phyloP scores from a whole-genome alignment of 495 filamentous ascomycete genomes.

The Aspergillus egyptiacus region DNA sequence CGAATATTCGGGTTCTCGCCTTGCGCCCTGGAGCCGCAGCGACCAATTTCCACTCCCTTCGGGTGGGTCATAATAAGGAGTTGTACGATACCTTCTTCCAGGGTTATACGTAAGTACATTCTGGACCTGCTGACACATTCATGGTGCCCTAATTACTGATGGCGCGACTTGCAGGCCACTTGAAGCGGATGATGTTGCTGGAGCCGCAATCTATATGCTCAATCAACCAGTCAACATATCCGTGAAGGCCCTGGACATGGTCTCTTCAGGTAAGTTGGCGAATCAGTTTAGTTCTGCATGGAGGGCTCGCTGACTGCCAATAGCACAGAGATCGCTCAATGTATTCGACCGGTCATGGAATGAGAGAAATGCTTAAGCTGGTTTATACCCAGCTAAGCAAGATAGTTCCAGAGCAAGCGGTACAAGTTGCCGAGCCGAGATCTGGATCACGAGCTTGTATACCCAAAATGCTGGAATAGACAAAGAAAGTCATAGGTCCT shows the following conservation, averaged over 20 bases:
- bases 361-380: not conserved
- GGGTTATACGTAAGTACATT: conserved; percentile 17
- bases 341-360: conserved; percentile 3
- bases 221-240: conserved; percentile 2
- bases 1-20: conserved; percentile 32
- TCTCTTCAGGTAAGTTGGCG: not conserved
- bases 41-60: conserved; percentile 34
- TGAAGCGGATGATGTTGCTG: conserved; percentile 27
- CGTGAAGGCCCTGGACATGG: conserved; percentile 3
- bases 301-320: not conserved
- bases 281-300: not conserved
- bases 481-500: no score
- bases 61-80: conserved; percentile 29
- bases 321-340: conserved; percentile 2
- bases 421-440: no score
- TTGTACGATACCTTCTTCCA: conserved; percentile 27
- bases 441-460: no score
- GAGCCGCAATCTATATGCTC: conserved; percentile 21
- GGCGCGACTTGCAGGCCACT: conserved; percentile 14
- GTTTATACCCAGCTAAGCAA: not conserved
- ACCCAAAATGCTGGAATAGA: no score
- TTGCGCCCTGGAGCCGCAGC: conserved; percentile 32
- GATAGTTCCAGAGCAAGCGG: not conserved
- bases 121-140: not conserved
- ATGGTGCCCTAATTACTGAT: not conserved